phyloP scores from a whole-genome alignment of 176 grass and related monocot genomes.

The Olyra latifolia region DNA sequence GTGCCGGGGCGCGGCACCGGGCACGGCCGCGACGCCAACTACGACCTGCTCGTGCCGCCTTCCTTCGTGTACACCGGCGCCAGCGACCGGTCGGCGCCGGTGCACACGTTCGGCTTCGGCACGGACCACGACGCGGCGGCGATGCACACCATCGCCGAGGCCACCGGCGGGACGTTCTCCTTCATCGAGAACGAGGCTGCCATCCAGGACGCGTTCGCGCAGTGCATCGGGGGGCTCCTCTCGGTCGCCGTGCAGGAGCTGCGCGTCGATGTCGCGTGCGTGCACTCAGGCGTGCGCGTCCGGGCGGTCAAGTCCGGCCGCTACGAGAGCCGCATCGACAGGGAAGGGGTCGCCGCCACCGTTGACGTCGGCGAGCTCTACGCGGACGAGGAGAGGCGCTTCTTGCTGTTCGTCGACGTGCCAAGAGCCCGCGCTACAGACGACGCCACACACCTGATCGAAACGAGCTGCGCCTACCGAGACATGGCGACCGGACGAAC shows the following conservation, averaged over 20 bases:
- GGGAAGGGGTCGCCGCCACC: constrained; percentile 35
- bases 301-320: constrained; percentile 53
- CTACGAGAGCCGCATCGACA: constrained; percentile 50
- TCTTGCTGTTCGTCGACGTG: constrained; percentile 61
- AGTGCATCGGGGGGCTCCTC: constrained; percentile 71
- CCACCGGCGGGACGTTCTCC: constrained; percentile 76
- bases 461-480: constrained; percentile 56
- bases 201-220: constrained; percentile 73
- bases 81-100: constrained; percentile 21
- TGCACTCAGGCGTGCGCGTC: constrained; percentile 42
- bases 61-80: constrained; percentile 27
- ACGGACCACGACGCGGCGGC: constrained; percentile 74
- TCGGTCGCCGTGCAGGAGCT: constrained; percentile 67
- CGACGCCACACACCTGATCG: constrained; percentile 40
- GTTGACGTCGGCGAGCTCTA: constrained; percentile 79
- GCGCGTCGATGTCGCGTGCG: constrained; percentile 46
- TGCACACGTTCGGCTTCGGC: constrained; percentile 83
- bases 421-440: constrained; percentile 16
- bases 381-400: constrained; percentile 88
- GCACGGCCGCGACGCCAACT: constrained; percentile 17
- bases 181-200: constrained; percentile 67
- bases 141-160: constrained; percentile 74
- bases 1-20: constrained; percentile 22
- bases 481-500: constrained; percentile 50
- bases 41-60: constrained; percentile 60